Conservation (phyloP, 2,329 filamentous ascomycete species). For the Lizonia empirigonia region DNA sequence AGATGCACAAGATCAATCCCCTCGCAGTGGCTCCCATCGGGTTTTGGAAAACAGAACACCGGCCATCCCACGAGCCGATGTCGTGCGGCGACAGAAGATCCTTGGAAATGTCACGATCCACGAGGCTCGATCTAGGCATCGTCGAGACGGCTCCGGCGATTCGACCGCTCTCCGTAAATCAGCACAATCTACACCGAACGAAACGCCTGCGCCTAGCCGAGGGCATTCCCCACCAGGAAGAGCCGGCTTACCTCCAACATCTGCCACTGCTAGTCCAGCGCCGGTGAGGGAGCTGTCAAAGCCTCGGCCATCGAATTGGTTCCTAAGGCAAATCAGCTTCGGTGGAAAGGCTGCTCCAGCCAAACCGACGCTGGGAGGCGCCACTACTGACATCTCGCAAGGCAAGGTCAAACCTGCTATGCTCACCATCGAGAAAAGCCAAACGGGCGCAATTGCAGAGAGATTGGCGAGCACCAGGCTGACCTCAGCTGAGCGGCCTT, state of each 20-base stretch:
- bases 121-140: slow-evolving; percentile 26
- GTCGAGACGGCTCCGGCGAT: slow-evolving; percentile 35
- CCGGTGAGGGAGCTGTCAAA: slow-evolving; percentile 22
- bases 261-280: slow-evolving; percentile 14
- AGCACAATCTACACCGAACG: slow-evolving; percentile 27
- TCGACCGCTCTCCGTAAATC: slow-evolving; percentile 26
- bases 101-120: slow-evolving; percentile 18
- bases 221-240: slow-evolving; percentile 38
- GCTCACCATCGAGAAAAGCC: slow-evolving; percentile 43
- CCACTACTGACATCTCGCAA: slow-evolving; percentile 41
- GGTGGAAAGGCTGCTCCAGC: slow-evolving; percentile 38
- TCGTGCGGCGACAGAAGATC: slow-evolving; percentile 36
- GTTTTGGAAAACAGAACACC: slow-evolving; percentile 18
- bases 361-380: slow-evolving; percentile 38
- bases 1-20: slow-evolving; percentile 29
- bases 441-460: slow-evolving; percentile 45
- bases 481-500: slow-evolving; percentile 39
- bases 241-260: slow-evolving; percentile 23
- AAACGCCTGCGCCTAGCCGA: slow-evolving; percentile 39
- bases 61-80: slow-evolving; percentile 38
- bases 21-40: slow-evolving; percentile 23
- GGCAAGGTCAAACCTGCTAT: slow-evolving; percentile 43
- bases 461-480: slow-evolving; percentile 44
- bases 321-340: slow-evolving; percentile 49
- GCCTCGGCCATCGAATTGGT: slow-evolving; percentile 40